These are phyloP conservation scores for Tricholoma furcatifolium DNA, from an alignment of 768 basidiomycete species.

Conservation along the genomic window DNA sequence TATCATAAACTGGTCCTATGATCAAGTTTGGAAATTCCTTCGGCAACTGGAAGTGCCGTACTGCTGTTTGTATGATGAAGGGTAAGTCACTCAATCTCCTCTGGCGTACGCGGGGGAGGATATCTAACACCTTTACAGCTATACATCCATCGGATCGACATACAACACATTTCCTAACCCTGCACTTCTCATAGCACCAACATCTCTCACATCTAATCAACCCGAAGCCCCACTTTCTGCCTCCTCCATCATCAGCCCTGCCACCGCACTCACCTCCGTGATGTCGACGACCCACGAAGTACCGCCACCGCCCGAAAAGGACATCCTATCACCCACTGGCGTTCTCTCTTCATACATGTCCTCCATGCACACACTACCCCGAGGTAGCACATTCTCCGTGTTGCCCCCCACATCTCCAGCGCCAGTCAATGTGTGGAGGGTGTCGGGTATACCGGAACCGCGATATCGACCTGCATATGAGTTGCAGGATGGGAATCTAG, in stretches of 20 bases:
- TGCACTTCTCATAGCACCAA: conserved; percentile 50
- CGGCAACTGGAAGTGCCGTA: conserved; percentile 75
- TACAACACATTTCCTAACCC: conserved; percentile 96
- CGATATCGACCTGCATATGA: conserved; percentile 81
- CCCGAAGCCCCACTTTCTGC: conserved; percentile 18
- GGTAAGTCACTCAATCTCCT: conserved; percentile 47
- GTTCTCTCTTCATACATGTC: conserved; percentile 30
- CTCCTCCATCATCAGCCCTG: conserved; percentile 23
- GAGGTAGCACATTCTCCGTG: conserved; percentile 2
- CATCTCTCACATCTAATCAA: conserved; percentile 10
- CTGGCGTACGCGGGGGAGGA: background rate
- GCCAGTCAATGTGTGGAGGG: conserved; percentile 11
- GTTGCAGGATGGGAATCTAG: conserved; percentile 68
- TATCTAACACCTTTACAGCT: conserved; percentile 46
- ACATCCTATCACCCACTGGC: conserved; percentile 22
- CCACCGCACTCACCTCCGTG: conserved; percentile 20
- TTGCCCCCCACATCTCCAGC: background rate
- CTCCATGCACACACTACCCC: conserved; percentile 25
- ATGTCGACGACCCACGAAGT: conserved; percentile 22
- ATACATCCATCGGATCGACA: conserved; percentile 94
- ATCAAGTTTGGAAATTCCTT: conserved; percentile 87
- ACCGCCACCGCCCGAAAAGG: conserved; percentile 10
- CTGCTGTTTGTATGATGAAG: conserved; percentile 87
- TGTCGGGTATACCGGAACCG: conserved; percentile 16
- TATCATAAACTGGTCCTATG: conserved; percentile 93